Evolutionary conservation across 768 basidiomycete genomes (phyloP), one percentile per base, ranked within the genome.

Genomic region (Boletus fagicola): DNA sequence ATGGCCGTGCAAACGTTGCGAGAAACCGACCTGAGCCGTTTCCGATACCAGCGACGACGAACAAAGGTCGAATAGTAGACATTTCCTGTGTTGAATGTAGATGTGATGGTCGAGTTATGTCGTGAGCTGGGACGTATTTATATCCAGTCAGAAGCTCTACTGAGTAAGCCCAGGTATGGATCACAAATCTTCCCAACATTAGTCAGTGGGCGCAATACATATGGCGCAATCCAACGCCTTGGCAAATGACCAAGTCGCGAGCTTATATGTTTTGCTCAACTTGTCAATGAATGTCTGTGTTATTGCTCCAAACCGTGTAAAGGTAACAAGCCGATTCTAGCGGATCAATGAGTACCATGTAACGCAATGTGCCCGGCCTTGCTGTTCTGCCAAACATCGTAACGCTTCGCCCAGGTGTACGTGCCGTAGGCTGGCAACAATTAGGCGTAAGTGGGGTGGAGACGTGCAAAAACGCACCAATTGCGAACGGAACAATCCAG

Each of bases 361-460:
- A 73, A 44, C 7, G 85, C 87, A 58, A 86, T 65, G 63, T 90
- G 89, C 35, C 85, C 90, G n/a, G 83, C 90, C 75, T 92, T 92
- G 80, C 86, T 88, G 71, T 90, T 87, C 66, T 83, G 77, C 77
- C 77, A 88, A 36, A 74, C 75, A 57, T 88, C 82, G 68, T 80
- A 82, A 55, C 73, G 76, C 70, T 87, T 90, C 26, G 86, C 91
- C 90, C 90, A 94, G 7, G 83, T 71, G 73, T 94, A 94, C 35
- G 84, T 80, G 24, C 79, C 82, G 65, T 92, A 93, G 52, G 88
- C 92, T 94, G 26, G 54, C 6, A 44, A 31, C 38, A 26, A 20
- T 52, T 39, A 56, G 51, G 38, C 40, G n/a, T 49, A 45, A n/a
- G 47, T 5, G 35, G 24, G 13, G 20, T 40, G 28, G 36, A 50